phyloP scores from a whole-genome alignment of 108 stramenopile genomes.

The Epipyxis sp. region DNA sequence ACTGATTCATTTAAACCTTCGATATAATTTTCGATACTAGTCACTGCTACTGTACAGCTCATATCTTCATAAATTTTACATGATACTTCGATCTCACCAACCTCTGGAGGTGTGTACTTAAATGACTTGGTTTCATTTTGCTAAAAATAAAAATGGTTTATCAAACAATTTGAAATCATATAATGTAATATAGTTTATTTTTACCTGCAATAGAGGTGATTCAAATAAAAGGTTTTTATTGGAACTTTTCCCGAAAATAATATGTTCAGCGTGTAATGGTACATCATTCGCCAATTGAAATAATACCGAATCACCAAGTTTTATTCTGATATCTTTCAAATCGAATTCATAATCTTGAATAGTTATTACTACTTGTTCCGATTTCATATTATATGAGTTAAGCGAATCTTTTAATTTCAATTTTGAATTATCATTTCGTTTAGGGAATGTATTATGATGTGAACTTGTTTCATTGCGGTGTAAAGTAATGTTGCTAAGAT shows the following conservation, averaged over 20 bases:
- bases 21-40: no score
- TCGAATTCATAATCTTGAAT: background rate
- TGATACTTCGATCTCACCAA: background rate
- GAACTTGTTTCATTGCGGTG: background rate
- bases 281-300: background rate
- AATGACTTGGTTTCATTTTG: background rate
- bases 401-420: background rate
- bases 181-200: background rate
- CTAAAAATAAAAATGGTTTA: background rate
- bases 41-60: background rate
- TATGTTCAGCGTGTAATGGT: slow-evolving; percentile 4
- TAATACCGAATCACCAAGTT: background rate
- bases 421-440: background rate
- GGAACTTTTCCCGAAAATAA: background rate
- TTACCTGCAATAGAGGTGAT: background rate
- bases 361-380: background rate
- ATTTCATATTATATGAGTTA: background rate
- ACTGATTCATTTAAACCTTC: no score
- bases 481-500: background rate
- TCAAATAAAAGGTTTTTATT: background rate
- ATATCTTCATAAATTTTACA: background rate
- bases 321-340: background rate
- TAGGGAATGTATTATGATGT: background rate
- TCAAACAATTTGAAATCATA: background rate
- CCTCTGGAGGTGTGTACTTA: background rate